Conservation (phyloP, 169 alveolate species). For the Cryptosporidium baileyi region DNA sequence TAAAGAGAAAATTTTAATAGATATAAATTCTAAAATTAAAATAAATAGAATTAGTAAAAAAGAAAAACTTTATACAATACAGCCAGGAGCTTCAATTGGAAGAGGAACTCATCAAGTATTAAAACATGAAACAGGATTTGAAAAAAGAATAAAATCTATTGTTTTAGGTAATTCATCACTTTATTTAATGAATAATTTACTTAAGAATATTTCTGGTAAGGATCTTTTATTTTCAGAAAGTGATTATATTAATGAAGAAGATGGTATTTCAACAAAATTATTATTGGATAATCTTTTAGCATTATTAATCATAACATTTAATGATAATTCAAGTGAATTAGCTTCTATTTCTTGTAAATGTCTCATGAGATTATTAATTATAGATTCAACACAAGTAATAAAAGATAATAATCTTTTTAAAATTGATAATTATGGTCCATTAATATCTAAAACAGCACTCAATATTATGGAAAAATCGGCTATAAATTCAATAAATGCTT, state of each 20-base stretch:
- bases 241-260: not conserved
- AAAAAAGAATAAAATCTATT: not conserved
- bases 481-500: not conserved
- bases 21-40: not conserved
- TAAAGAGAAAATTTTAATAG: not conserved
- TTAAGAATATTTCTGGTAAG: not conserved
- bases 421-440: constrained; percentile 31
- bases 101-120: constrained; percentile 58
- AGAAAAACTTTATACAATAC: constrained; percentile 7
- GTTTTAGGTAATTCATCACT: constrained; percentile 33
- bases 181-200: constrained; percentile 12
- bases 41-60: not conserved
- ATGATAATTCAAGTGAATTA: constrained; percentile 34
- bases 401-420: not conserved
- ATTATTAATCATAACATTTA: not conserved
- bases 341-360: constrained; percentile 39
- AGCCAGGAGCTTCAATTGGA: constrained; percentile 66
- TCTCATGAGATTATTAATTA: not conserved
- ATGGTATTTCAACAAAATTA: not conserved
- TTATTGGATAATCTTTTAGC: not conserved
- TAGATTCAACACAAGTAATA: constrained; percentile 9
- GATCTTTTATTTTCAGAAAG: no score
- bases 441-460: constrained; percentile 12
- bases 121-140: constrained; percentile 51
- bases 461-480: constrained; percentile 50